A percentile compares a stretch with the other conserved stretches of the same genome.
Evolutionary conservation across 2,329 filamentous ascomycete species (phyloP).

Genomic region (Acrocalymma vagum): DNA sequence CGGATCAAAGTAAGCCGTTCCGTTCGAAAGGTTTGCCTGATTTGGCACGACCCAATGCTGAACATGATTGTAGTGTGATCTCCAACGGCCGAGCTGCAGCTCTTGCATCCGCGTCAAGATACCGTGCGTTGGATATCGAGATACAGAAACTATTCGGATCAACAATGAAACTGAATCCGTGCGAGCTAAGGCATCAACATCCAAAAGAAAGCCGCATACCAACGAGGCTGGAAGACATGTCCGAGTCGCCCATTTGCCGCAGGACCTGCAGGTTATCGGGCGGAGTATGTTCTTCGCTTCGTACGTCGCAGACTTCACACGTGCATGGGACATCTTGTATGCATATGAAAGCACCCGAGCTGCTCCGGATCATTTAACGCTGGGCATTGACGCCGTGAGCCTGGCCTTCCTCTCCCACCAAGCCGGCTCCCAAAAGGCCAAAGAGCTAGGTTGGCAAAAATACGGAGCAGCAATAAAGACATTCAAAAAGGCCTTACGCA

Average conservation of each 20-base stretch:
- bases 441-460: constrained; percentile 25
- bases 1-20: constrained; percentile 15
- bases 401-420: constrained; percentile 35
- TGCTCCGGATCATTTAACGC: constrained; percentile 26
- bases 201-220: not conserved
- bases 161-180: constrained; percentile 32
- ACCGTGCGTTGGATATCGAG: constrained; percentile 33
- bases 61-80: constrained; percentile 29
- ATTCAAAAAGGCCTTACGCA: constrained; percentile 25
- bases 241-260: constrained; percentile 14
- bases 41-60: not conserved
- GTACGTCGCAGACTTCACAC: constrained; percentile 35
- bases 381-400: constrained; percentile 39
- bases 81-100: constrained; percentile 26
- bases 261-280: constrained; percentile 26
- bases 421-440: constrained; percentile 22
- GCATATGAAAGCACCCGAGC: constrained; percentile 18
- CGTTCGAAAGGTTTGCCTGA: not conserved
- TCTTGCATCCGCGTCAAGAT: constrained; percentile 27
- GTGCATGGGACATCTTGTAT: constrained; percentile 31
- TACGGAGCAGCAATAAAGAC: constrained; percentile 33
- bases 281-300: constrained; percentile 32
- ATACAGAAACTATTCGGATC: constrained; percentile 29
- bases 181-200: constrained; percentile 18
- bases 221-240: too few species aligned